These are phyloP conservation scores for Candida mattraensis DNA, from an alignment of 805 yeast species.

Conservation along the genomic window DNA sequence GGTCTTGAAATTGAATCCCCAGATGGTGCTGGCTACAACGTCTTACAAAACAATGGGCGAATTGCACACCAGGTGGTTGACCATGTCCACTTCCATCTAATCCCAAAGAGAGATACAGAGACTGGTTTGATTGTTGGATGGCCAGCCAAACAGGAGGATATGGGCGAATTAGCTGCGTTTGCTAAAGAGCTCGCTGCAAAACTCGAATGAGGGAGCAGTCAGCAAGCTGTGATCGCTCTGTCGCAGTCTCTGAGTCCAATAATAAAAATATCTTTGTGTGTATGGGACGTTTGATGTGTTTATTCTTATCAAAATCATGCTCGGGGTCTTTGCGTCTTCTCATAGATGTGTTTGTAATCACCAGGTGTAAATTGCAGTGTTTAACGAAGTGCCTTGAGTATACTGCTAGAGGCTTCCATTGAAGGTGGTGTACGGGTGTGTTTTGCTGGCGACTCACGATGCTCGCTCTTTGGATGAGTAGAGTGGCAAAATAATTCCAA, in stretches of 20 bases:
- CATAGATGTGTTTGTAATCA: too few species aligned
- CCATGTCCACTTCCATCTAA: constrained; percentile 95
- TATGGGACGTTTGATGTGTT: too few species aligned
- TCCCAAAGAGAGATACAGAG: constrained; percentile 75
- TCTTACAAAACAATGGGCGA: constrained; percentile 90
- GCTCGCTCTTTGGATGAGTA: constrained; percentile 3
- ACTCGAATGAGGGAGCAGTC: constrained; percentile 18
- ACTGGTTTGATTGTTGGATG: constrained; percentile 88
- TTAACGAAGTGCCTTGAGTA: too few species aligned
- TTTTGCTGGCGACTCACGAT: too few species aligned
- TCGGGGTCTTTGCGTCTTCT: too few species aligned
- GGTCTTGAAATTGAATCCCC: constrained; percentile 63
- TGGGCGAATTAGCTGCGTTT: constrained; percentile 64
- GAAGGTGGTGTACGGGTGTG: too few species aligned
- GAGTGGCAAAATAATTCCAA: constrained; percentile 11
- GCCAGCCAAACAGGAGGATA: constrained; percentile 86
- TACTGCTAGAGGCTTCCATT: too few species aligned
- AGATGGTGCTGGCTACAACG: constrained; percentile 76
- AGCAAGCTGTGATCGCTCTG: too few species aligned
- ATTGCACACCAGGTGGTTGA: constrained; percentile 95
- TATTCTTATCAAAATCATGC: too few species aligned
- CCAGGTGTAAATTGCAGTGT: too few species aligned
- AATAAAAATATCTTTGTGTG: too few species aligned
- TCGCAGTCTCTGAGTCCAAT: too few species aligned
- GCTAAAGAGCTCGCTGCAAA: constrained; percentile 60